Percentiles rank a stretch among this genome's conserved stretches.
Evolutionary conservation across 129 eudicot genomes (phyloP).

Genomic region (Artemisia annua): DNA sequence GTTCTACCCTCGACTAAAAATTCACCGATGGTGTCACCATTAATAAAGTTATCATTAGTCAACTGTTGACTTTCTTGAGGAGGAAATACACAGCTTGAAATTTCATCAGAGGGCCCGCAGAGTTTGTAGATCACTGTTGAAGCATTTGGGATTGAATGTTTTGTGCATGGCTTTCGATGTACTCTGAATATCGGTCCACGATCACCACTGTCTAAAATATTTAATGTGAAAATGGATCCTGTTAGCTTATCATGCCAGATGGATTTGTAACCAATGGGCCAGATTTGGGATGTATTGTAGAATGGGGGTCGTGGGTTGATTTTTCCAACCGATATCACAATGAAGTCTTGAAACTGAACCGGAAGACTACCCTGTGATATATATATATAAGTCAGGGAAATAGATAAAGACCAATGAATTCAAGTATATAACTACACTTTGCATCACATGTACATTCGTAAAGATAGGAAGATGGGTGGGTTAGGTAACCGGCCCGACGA

Average conservation of each 20-base stretch:
- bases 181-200: constrained; percentile 68
- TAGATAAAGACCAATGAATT: background rate
- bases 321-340: constrained; percentile 61
- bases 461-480: background rate
- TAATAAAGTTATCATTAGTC: constrained; percentile 27
- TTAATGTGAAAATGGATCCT: constrained; percentile 73
- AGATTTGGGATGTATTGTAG: constrained; percentile 60
- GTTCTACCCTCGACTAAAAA: constrained; percentile 74
- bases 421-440: background rate
- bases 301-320: constrained; percentile 66
- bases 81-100: constrained; percentile 18
- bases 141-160: constrained; percentile 59
- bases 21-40: constrained; percentile 58
- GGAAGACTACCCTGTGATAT: constrained; percentile 71
- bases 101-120: constrained; percentile 17
- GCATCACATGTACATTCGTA: background rate
- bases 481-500: too few species aligned
- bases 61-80: constrained; percentile 25
- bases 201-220: constrained; percentile 71
- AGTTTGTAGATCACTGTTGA: constrained; percentile 58
- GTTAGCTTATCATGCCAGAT: constrained; percentile 93
- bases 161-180: constrained; percentile 65
- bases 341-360: constrained; percentile 77
- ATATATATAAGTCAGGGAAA: background rate
- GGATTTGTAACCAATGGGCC: constrained; percentile 90